Evolutionary conservation across 2,329 filamentous ascomycete genomes (phyloP).

Genomic region (Colletotrichum kahawae): DNA sequence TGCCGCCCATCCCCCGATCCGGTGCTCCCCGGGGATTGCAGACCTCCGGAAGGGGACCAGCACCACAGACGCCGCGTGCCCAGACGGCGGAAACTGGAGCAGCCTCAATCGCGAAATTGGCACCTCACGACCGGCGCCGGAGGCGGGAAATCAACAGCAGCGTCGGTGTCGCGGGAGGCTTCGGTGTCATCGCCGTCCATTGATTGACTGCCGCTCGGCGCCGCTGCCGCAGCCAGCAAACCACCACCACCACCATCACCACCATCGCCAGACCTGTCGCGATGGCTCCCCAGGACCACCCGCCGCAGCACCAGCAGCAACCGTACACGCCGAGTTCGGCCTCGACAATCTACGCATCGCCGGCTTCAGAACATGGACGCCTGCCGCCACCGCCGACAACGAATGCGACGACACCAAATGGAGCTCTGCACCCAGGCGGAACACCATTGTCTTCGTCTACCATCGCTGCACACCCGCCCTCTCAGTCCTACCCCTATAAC

Average conservation of each 20-base stretch:
- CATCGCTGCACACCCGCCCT: neutral
- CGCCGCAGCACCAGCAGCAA: neutral
- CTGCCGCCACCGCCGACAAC: neutral
- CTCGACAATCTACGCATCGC: constrained; percentile 12
- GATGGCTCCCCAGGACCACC: neutral
- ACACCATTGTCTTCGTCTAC: neutral
- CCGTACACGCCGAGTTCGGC: constrained; percentile 6
- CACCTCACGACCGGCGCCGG: neutral
- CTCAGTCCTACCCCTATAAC: neutral
- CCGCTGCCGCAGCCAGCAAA: neutral
- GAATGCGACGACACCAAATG: neutral
- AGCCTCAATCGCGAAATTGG: neutral
- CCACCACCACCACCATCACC: neutral
- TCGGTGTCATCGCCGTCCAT: neutral
- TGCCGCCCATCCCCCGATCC: neutral
- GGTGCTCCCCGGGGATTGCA: neutral
- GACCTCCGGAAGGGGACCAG: neutral
- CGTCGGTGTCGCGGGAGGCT: neutral
- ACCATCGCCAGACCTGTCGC: neutral
- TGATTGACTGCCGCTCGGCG: neutral
- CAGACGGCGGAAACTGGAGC: neutral
- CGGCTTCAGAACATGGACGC: constrained; percentile 3
- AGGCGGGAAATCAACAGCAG: neutral
- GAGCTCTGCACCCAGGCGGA: neutral
- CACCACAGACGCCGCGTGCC: neutral